Conservation (phyloP, 495 filamentous ascomycete species). For the Xylaria longipes region DNA sequence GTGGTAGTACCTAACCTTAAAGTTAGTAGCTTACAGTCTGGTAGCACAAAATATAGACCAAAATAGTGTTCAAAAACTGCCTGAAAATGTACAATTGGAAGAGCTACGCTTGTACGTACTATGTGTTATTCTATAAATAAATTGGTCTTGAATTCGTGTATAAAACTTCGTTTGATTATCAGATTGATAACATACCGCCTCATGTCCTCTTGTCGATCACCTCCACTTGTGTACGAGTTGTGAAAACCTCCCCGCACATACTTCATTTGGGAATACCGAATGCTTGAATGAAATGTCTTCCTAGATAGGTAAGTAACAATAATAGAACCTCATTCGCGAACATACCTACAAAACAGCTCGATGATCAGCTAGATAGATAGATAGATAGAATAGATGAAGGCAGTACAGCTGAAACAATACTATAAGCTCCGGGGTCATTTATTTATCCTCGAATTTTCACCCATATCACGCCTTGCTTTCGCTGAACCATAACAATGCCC, state of each 20-base stretch:
- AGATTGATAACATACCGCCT: no score
- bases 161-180: no score
- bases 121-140: no score
- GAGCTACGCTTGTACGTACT: no score
- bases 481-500: not conserved
- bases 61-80: no score
- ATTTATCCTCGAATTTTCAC: not conserved
- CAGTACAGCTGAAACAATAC: not conserved
- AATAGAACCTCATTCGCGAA: not conserved
- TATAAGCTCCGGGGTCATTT: not conserved
- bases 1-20: no score
- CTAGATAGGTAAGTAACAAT: not conserved
- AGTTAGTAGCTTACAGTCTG: no score
- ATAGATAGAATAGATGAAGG: not conserved
- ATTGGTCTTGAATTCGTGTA: no score
- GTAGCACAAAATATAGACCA: no score
- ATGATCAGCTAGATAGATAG: not conserved
- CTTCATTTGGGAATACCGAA: constrained; percentile 8
- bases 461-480: not conserved
- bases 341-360: not conserved
- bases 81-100: no score
- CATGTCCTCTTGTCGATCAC: not conserved
- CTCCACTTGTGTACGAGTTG: not conserved
- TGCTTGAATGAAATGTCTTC: not conserved
- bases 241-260: constrained; percentile 3